Conservation (phyloP, 1,284 basidiomycete species). For the Cutaneotrichosporon sp. region DNA sequence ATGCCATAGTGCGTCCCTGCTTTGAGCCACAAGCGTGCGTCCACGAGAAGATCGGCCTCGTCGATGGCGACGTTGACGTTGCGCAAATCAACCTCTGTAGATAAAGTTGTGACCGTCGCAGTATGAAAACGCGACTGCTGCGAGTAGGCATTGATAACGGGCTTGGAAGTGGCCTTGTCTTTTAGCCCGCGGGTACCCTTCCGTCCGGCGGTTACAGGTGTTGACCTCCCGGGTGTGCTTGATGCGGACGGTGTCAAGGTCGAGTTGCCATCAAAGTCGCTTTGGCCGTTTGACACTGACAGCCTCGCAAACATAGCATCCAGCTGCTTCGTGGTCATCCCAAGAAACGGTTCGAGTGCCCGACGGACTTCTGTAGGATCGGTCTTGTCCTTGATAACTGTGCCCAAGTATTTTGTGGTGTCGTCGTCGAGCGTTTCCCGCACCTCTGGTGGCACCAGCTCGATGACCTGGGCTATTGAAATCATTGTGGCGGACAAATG, state of each 20-base stretch:
- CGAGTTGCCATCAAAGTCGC: too few relatives aligned
- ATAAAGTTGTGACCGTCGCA: constrained; percentile 48
- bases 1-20: constrained; percentile 55
- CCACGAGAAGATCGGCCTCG: constrained; percentile 53
- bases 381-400: constrained; percentile 5
- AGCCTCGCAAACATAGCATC: constrained; percentile 13
- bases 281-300: background rate
- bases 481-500: constrained; percentile 4
- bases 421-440: constrained; percentile 15
- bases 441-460: constrained; percentile 9
- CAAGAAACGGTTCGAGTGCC: constrained; percentile 15
- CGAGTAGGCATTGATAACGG: constrained; percentile 10
- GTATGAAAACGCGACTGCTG: constrained; percentile 53
- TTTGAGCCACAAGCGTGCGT: constrained; percentile 55
- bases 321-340: constrained; percentile 8
- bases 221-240: background rate
- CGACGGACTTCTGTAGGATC: constrained; percentile 2
- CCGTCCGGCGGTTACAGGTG: too few relatives aligned
- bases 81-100: constrained; percentile 53
- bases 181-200: background rate
- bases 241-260: background rate
- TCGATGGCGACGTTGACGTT: constrained; percentile 53
- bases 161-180: background rate
- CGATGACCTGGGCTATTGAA: constrained; percentile 13
- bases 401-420: constrained; percentile 10